phyloP scores from a whole-genome alignment of 495 filamentous ascomycete genomes.

The Acidiella bohemica region DNA sequence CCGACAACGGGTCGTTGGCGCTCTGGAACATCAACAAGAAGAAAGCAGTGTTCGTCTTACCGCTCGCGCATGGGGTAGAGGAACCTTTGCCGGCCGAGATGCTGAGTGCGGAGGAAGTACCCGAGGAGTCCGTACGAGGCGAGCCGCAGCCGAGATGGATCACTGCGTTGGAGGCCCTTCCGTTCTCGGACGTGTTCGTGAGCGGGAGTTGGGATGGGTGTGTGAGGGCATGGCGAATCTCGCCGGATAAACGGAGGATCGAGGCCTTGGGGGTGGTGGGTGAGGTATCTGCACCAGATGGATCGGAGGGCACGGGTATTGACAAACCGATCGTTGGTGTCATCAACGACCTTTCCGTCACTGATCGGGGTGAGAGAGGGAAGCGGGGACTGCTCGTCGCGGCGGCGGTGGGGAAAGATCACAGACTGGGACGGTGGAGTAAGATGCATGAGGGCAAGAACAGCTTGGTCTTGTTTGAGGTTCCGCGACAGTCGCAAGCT shows the following conservation, averaged over 20 bases:
- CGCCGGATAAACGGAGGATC: conserved; percentile 68
- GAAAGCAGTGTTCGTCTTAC: conserved; percentile 73
- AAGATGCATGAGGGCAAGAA: conserved; percentile 51
- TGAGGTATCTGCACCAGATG: background rate
- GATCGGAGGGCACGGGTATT: background rate
- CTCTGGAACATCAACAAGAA: conserved; percentile 92
- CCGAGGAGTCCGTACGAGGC: conserved; percentile 28
- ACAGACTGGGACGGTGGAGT: conserved; percentile 67
- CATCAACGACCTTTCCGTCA: conserved; percentile 71
- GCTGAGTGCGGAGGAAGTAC: conserved; percentile 53
- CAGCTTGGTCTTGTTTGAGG: conserved; percentile 66
- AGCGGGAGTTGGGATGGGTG: conserved; percentile 90
- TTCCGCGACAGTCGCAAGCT: conserved; percentile 31
- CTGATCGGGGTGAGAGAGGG: conserved; percentile 58
- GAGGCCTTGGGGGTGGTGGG: conserved; percentile 51
- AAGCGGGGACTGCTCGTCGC: conserved; percentile 67
- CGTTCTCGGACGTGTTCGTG: conserved; percentile 75
- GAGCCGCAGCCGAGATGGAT: conserved; percentile 65
- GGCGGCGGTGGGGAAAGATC: conserved; percentile 72
- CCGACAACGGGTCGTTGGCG: conserved; percentile 70
- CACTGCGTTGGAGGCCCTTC: conserved; percentile 72
- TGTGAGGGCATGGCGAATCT: conserved; percentile 72
- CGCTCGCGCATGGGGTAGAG: conserved; percentile 73
- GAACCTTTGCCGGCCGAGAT: conserved; percentile 48
- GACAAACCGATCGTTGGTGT: conserved; percentile 38